Percentiles rank a stretch among this genome's conserved stretches.
phyloP scores from a whole-genome alignment of 2,329 filamentous ascomycete species.

The Aspergillus versicolor region DNA sequence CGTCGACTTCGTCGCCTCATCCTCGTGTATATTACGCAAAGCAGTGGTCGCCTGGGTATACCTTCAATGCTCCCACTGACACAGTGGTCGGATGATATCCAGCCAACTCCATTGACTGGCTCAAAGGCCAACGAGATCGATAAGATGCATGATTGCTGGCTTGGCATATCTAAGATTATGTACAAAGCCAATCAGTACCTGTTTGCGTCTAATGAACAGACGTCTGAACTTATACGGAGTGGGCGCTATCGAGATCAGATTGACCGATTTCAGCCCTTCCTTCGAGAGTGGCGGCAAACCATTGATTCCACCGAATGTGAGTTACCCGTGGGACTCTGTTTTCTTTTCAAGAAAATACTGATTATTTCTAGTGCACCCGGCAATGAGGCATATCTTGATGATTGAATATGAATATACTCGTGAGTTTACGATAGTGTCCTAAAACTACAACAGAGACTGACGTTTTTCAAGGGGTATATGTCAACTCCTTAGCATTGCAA shows the following conservation, averaged over 20 bases:
- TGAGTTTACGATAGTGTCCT: slow-evolving; percentile 36
- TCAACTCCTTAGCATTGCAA: slow-evolving; percentile 91
- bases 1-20: slow-evolving; percentile 83
- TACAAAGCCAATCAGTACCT: slow-evolving; percentile 84
- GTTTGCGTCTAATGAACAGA: slow-evolving; percentile 83
- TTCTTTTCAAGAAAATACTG: slow-evolving; percentile 15
- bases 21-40: slow-evolving; percentile 86
- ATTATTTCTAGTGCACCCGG: slow-evolving; percentile 48
- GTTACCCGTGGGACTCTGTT: slow-evolving; percentile 12
- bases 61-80: slow-evolving; percentile 81
- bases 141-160: slow-evolving; percentile 77
- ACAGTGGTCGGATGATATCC: slow-evolving; percentile 42
- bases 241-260: slow-evolving; percentile 80
- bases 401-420: slow-evolving; percentile 97
- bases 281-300: slow-evolving; percentile 75
- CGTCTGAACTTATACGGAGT: slow-evolving; percentile 82
- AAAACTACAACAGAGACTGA: slow-evolving; percentile 13
- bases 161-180: slow-evolving; percentile 89
- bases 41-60: slow-evolving; percentile 88
- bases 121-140: slow-evolving; percentile 48
- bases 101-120: slow-evolving; percentile 30
- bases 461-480: slow-evolving; percentile 59
- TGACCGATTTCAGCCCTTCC: slow-evolving; percentile 74
- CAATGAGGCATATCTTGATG: slow-evolving; percentile 72
- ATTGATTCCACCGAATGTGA: slow-evolving; percentile 71